These are phyloP conservation scores for Debaryomycetaceae sp. DNA, from an alignment of 1,139 yeast species.

Conservation along the genomic window DNA sequence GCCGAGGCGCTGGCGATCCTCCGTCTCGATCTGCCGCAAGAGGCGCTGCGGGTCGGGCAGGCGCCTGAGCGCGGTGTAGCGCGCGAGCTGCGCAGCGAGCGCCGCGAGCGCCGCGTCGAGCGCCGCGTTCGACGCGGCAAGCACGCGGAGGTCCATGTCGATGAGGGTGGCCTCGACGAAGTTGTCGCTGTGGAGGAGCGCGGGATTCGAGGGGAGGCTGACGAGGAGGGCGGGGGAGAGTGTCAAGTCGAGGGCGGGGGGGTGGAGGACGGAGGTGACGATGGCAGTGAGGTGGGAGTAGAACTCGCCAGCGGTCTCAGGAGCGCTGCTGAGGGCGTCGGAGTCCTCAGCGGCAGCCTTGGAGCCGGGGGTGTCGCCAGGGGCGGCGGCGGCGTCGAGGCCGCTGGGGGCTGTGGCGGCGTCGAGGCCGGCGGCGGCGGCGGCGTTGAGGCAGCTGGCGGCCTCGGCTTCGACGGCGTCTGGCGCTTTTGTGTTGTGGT, in stretches of 20 bases:
- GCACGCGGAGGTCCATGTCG: conserved; percentile 39
- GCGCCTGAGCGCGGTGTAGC: conserved; percentile 20
- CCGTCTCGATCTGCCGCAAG: conserved; percentile 4
- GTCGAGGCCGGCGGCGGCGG: not conserved
- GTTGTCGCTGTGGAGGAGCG: conserved; percentile 14
- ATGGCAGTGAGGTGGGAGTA: conserved; percentile 4
- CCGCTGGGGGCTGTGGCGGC: no score
- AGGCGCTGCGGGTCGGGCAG: conserved; percentile 9
- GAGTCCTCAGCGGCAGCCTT: not conserved
- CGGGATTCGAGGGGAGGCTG: conserved; percentile 14
- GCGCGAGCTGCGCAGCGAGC: conserved; percentile 22
- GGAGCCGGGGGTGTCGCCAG: not conserved
- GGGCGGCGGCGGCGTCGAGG: not conserved
- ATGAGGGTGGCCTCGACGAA: conserved; percentile 31
- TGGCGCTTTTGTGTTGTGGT: no score
- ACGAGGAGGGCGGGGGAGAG: conserved; percentile 10
- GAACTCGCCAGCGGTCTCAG: no score
- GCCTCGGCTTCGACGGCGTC: no score
- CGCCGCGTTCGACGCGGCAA: conserved; percentile 21
- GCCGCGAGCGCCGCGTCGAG: conserved; percentile 19
- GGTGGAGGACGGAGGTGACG: conserved; percentile 4
- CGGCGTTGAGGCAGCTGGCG: not conserved
- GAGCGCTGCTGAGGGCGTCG: conserved; percentile 3
- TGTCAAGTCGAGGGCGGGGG: conserved; percentile 3
- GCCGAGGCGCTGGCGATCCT: not conserved